Conservation (phyloP, 306 rosid genomes). For the Urtica urens region DNA sequence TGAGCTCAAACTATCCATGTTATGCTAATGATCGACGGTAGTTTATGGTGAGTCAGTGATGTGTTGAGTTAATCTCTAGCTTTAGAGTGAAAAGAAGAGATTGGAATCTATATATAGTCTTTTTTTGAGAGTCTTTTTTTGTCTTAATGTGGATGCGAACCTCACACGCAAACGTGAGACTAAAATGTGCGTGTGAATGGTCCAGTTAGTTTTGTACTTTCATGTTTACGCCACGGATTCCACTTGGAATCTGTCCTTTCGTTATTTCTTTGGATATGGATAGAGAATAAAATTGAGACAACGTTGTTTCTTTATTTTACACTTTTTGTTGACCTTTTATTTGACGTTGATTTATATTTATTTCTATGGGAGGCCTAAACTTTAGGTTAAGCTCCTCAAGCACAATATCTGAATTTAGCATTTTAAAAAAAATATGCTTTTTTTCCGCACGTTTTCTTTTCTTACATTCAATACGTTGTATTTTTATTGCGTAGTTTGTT, state of each 20-base stretch:
- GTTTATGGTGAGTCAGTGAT: not conserved
- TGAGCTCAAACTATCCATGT: not conserved
- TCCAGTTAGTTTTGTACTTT: not conserved
- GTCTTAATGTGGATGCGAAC: not conserved
- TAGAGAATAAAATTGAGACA: not conserved
- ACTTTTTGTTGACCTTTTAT: not conserved
- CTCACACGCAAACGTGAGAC: not conserved
- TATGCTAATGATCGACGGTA: slow-evolving; percentile 41
- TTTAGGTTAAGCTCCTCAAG: too few relatives aligned
- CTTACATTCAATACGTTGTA: too few relatives aligned
- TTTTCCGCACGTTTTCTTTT: too few relatives aligned
- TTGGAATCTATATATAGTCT: not conserved
- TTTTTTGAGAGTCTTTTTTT: not conserved
- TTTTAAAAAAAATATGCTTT: not conserved
- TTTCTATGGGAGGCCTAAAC: too few relatives aligned
- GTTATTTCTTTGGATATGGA: too few relatives aligned
- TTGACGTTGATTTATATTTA: not conserved
- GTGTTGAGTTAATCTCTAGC: not conserved
- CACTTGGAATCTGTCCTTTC: not conserved
- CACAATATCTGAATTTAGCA: not conserved
- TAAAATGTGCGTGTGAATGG: not conserved
- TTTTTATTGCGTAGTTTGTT: too few relatives aligned
- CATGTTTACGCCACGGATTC: not conserved
- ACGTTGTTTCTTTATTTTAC: not conserved
- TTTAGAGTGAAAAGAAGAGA: too few relatives aligned